Base-by-base conservation (phyloP, 345 rosid species). In the Syzygium aqueum region DNA sequence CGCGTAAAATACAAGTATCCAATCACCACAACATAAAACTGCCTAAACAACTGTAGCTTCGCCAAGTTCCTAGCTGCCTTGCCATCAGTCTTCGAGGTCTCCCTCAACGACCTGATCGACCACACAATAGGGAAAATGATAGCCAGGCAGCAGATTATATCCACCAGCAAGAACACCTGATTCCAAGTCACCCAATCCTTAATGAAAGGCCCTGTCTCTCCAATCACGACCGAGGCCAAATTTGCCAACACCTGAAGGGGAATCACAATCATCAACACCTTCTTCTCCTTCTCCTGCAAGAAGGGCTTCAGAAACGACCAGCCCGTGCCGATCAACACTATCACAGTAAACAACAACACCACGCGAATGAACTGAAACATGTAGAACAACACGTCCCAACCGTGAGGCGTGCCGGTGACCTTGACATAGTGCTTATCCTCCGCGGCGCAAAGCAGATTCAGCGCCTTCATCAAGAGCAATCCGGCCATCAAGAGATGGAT, bases 271-370 rank as follows among this genome's bases (percentile, higher is more conserved):
- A 98, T 96, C 93, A 98, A 89, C 37, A 98, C 99, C 85, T 95
- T 98, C 98, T 96, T 98, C 91, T 98, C 99, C 90, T 93, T 95
- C 93, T 98, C 99, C 89, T 98, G 99, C 90, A 97, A 87, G 85
- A 95, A 97, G 0, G 99, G 99, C 89, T 97, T 97, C 89, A 96
- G 88, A 88, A 97, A 96, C 21, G 99, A 97, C 99, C 99, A 97
- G 9, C 99, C 99, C 7, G 99, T 97, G 6, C 99, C 99, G 84
- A 97, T 93, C 95, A 96, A 93, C 84, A 97, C 94, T 85, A 97
- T 97, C 53, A 97, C 99, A 2, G 98, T 97, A 86, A 96, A 97
- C 56, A 97, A 93, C 84, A 97, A 89, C 43, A 97, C 98, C 5
- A 94, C 98, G 4, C 99, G 94, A 46, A 97, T 93, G 86, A 94